Percentiles rank a stretch among this genome's conserved stretches.
Conservation (phyloP, 2,329 filamentous ascomycete genomes). For the Phyllosticta capitalensis region DNA sequence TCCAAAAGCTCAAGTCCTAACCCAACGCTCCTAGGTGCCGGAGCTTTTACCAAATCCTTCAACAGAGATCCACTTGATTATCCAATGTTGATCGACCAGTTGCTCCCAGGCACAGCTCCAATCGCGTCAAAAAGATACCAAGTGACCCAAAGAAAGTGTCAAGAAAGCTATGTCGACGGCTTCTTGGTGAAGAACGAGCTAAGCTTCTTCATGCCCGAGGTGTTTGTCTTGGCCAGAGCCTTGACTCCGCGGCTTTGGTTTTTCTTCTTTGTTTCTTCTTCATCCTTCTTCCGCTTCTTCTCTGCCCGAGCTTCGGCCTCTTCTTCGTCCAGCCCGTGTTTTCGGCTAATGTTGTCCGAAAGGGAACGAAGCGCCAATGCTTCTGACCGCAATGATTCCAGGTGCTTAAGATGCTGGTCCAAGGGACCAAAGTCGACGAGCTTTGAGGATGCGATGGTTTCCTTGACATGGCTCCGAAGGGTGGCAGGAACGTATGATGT, state of each 20-base stretch:
- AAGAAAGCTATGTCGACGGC: slow-evolving; percentile 14
- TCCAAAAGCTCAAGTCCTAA: too few species aligned
- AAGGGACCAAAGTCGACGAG: slow-evolving; percentile 59
- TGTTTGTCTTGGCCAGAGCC: slow-evolving; percentile 82
- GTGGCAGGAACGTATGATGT: slow-evolving; percentile 46
- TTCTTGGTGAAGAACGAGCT: slow-evolving; percentile 82
- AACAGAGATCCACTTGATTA: background rate
- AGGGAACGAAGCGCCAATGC: slow-evolving; percentile 59
- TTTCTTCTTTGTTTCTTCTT: slow-evolving; percentile 81
- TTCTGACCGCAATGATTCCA: slow-evolving; percentile 61
- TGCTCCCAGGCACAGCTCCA: background rate
- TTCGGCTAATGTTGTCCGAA: slow-evolving; percentile 58
- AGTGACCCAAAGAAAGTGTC: background rate
- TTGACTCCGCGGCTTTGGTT: slow-evolving; percentile 67
- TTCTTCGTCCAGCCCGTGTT: slow-evolving; percentile 56
- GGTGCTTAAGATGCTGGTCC: slow-evolving; percentile 55
- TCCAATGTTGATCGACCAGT: background rate
- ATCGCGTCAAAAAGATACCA: background rate
- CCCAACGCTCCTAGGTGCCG: too few species aligned
- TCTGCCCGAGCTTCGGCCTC: slow-evolving; percentile 52
- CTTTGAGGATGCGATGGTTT: slow-evolving; percentile 34
- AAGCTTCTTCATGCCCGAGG: slow-evolving; percentile 91
- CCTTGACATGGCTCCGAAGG: slow-evolving; percentile 36
- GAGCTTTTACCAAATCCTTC: background rate
- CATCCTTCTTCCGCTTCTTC: slow-evolving; percentile 78